Base-by-base conservation (phyloP, 495 filamentous ascomycete species). In the Bathelium albidoporum region DNA sequence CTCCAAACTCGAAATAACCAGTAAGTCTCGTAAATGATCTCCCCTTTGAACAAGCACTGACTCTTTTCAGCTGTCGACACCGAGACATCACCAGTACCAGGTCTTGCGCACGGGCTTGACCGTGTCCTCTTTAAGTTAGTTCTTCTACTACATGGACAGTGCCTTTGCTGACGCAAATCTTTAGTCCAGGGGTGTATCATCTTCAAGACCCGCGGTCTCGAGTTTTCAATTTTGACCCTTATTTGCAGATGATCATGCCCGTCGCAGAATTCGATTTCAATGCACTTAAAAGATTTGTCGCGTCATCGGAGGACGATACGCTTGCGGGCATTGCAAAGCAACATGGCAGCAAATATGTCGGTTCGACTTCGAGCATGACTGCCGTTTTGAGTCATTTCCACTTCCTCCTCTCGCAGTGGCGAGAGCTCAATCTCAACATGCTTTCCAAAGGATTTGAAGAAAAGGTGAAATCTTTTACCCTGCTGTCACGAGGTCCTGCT, bases 301-400 rank as follows among this genome's bases (percentile, higher is more conserved):
- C 91, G 0, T 95, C 93, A 1, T 97, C 95, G 1, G 83, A 85
- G 69, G 94, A 99, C 71, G 73, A 76, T 3, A 82, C 75, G 1
- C 83, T 97, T 28, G 79, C 83, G 9, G 61, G 74, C 4, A 80
- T 90, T n/a, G 89, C 91, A 1, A 76, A 77, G 58, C 71, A 83
- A 28, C 71, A 86, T 41, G 71, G 77, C n/a, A 91, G 88, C 69
- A 95, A 89, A 69, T 99, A 96, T 70, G 82, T 90, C 1, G 95
- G 95, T 10, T 97, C 94, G 26, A 96, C 94, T 4, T 97, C 94
- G 1, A 96, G 91, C 73, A 97, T 96, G 91, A 96, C 92, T 2
- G 81, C 86, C 2, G 84, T 86, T 53, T 80, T 99, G 43, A 80
- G 85, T 2, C 94, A 97, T 65, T 97, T 97, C 73, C 94, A 99